phyloP scores from a whole-genome alignment of 139 green algal species.

The Coccomyxa sp. region DNA sequence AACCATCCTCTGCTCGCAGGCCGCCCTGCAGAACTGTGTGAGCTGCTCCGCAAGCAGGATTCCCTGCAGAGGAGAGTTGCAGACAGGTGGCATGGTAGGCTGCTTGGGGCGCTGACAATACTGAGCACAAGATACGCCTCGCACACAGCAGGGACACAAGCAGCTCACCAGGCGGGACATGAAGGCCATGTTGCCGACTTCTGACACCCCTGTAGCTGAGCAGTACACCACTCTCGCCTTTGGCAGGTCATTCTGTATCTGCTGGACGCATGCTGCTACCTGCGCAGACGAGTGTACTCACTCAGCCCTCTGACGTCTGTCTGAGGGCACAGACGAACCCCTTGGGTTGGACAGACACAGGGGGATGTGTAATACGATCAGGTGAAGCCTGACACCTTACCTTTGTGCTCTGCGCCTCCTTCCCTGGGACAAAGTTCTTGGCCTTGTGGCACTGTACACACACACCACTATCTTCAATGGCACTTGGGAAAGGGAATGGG shows the following conservation, averaged over 20 bases:
- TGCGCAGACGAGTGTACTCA: constrained; percentile 7
- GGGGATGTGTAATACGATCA: too few relatives aligned
- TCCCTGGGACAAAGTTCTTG: constrained; percentile 74
- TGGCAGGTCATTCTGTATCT: constrained; percentile 65
- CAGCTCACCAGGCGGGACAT: constrained; percentile 27
- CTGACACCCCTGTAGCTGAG: constrained; percentile 53
- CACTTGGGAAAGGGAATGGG: too few relatives aligned
- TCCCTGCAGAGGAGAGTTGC: not conserved
- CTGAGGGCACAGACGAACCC: too few relatives aligned
- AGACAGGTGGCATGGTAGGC: not conserved
- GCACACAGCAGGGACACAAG: too few relatives aligned
- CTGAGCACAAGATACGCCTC: not conserved
- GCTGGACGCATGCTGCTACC: constrained; percentile 61
- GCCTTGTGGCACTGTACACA: constrained; percentile 53
- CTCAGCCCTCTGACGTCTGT: too few relatives aligned
- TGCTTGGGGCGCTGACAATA: not conserved
- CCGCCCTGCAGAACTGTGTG: not conserved
- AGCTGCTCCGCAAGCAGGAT: not conserved
- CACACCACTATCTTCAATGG: not conserved
- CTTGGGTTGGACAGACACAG: too few relatives aligned
- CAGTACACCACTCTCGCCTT: constrained; percentile 77
- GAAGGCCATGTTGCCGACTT: constrained; percentile 73
- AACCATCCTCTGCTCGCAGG: too few relatives aligned
- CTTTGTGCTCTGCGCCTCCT: constrained; percentile 70
- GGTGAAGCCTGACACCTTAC: too few relatives aligned